Percentiles rank a stretch among this genome's conserved stretches.
Evolutionary conservation across 2,329 filamentous ascomycete species (phyloP).

Genomic region (Aspergillus sp.): DNA sequence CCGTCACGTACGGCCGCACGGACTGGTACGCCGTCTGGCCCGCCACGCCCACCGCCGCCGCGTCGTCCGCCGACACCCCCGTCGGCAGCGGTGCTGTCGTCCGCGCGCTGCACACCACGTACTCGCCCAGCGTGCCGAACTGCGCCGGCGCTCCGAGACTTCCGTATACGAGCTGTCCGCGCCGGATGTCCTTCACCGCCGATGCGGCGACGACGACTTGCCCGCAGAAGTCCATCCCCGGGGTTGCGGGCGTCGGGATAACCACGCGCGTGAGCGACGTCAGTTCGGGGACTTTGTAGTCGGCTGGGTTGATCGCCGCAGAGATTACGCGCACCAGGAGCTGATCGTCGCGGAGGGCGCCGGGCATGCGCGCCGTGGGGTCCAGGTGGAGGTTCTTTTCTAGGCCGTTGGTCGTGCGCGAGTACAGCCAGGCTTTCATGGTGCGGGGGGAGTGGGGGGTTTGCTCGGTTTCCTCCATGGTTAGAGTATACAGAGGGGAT

Average conservation of each 20-base stretch:
- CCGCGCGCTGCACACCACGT: slow-evolving; percentile 33
- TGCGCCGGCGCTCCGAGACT: slow-evolving; percentile 25
- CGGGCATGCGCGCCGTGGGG: slow-evolving; percentile 42
- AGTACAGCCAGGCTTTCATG: slow-evolving; percentile 62
- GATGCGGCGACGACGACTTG: slow-evolving; percentile 40
- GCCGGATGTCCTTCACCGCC: slow-evolving; percentile 28
- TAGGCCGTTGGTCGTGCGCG: slow-evolving; percentile 44
- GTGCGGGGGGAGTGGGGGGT: slow-evolving; percentile 21
- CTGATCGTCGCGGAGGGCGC: slow-evolving; percentile 41
- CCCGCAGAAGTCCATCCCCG: slow-evolving; percentile 53
- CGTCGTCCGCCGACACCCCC: slow-evolving; percentile 43
- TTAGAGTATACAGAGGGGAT: too few relatives aligned
- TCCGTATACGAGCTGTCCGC: slow-evolving; percentile 51
- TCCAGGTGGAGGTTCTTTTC: slow-evolving; percentile 55
- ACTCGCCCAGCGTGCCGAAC: slow-evolving; percentile 48
- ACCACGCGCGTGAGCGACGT: slow-evolving; percentile 40
- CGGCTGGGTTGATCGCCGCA: slow-evolving; percentile 60
- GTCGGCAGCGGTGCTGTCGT: slow-evolving; percentile 43
- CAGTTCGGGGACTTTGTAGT: slow-evolving; percentile 62
- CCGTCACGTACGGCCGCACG: slow-evolving; percentile 47
- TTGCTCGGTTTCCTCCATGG: not conserved
- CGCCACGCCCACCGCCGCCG: slow-evolving; percentile 46
- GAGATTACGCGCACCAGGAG: slow-evolving; percentile 57
- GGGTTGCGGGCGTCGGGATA: slow-evolving; percentile 46
- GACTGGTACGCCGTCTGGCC: slow-evolving; percentile 50